A percentile compares a stretch with the other conserved stretches of the same genome.
Evolutionary conservation across 1,139 yeast species (phyloP).

Genomic region (Torulaspora pretoriensis): DNA sequence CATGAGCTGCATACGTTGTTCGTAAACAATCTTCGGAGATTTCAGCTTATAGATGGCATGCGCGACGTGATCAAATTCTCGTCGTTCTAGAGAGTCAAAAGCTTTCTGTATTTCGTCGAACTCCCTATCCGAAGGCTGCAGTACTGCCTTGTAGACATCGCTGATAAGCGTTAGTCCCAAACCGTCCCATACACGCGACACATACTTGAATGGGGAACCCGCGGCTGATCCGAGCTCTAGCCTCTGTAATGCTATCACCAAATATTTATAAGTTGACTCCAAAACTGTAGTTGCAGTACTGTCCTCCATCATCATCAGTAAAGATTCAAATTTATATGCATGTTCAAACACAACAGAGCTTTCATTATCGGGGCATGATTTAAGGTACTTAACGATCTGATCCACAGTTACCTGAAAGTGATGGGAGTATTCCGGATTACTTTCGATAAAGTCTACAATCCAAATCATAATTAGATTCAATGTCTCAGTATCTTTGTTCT

Average conservation of each 20-base stretch:
- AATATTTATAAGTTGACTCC: conserved; percentile 26
- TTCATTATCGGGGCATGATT: conserved; percentile 31
- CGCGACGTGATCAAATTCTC: conserved; percentile 4
- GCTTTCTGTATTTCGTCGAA: conserved; percentile 8
- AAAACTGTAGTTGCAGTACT: conserved; percentile 18
- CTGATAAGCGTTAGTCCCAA: conserved; percentile 11
- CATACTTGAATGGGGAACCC: conserved; percentile 8
- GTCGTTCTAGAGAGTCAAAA: conserved; percentile 6
- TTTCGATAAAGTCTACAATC: conserved; percentile 67
- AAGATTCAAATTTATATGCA: conserved; percentile 31
- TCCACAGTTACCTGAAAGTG: conserved; percentile 43
- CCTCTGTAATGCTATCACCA: conserved; percentile 23
- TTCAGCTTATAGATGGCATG: conserved; percentile 7
- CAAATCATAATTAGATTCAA: conserved; percentile 75
- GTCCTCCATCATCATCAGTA: conserved; percentile 22
- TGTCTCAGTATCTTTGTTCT: conserved; percentile 70
- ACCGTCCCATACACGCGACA: conserved; percentile 14
- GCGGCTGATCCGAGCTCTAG: conserved; percentile 12
- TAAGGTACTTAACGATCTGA: conserved; percentile 61
- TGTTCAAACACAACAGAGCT: conserved; percentile 26
- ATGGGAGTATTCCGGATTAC: conserved; percentile 57
- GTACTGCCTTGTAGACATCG: conserved; percentile 6
- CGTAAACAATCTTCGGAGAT: conserved; percentile 15
- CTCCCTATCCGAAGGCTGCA: not conserved
- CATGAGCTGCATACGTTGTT: conserved; percentile 10